Percentiles rank a stretch among this genome's conserved stretches.
Evolutionary conservation across 2,329 filamentous ascomycete genomes (phyloP).

Genomic region (Cordyceps farinosa): DNA sequence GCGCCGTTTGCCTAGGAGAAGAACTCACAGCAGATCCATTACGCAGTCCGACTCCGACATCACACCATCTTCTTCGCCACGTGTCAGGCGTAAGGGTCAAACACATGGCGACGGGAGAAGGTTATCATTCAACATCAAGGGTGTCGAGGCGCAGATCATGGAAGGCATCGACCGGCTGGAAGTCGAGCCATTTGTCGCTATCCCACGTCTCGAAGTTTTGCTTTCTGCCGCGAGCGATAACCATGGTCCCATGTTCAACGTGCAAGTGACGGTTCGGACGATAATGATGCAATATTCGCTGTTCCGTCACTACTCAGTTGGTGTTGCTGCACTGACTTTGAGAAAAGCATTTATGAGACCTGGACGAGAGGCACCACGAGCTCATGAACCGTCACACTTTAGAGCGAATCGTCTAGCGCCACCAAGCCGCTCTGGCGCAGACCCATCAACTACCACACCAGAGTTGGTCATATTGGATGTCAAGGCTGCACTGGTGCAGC

Average conservation of each 20-base stretch:
- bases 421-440: constrained; percentile 31
- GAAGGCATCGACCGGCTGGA: constrained; percentile 84
- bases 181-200: constrained; percentile 75
- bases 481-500: constrained; percentile 74
- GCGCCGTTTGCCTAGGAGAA: constrained; percentile 58
- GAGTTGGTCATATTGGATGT: constrained; percentile 82
- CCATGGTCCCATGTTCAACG: constrained; percentile 81
- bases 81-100: constrained; percentile 49
- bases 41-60: constrained; percentile 66
- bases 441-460: constrained; percentile 32
- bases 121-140: constrained; percentile 74
- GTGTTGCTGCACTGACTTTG: constrained; percentile 75
- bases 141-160: constrained; percentile 85
- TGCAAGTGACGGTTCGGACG: constrained; percentile 77
- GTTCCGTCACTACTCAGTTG: constrained; percentile 86
- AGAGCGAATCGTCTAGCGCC: constrained; percentile 36
- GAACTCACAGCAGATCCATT: constrained; percentile 69
- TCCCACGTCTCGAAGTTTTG: constrained; percentile 84
- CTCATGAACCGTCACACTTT: constrained; percentile 30
- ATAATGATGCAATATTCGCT: constrained; percentile 86
- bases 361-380: constrained; percentile 38
- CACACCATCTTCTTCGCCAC: constrained; percentile 37
- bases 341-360: constrained; percentile 63
- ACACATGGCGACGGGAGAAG: constrained; percentile 72
- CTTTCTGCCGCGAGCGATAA: constrained; percentile 81